Percentiles rank a stretch among this genome's conserved stretches.
phyloP scores from a whole-genome alignment of 108 stramenopile species.

The Epipyxis sp. region DNA sequence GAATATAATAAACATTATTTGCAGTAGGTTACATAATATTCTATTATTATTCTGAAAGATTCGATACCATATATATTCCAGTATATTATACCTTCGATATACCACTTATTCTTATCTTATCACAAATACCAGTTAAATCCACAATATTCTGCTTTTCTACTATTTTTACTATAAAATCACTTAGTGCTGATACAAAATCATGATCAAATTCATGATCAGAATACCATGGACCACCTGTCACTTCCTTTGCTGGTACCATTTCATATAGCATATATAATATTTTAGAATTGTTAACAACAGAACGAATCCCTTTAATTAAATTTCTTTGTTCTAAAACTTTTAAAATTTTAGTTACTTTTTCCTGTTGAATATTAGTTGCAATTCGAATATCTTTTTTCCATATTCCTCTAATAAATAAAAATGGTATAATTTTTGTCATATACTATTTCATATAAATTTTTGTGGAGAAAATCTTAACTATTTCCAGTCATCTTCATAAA shows the following conservation, averaged over 20 bases:
- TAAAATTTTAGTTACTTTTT: conserved; percentile 84
- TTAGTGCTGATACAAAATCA: conserved; percentile 87
- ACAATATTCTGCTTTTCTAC: conserved; percentile 50
- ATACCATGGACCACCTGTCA: conserved; percentile 97
- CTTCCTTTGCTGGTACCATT: conserved; percentile 82
- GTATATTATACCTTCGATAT: conserved; percentile 55
- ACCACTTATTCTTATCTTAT: conserved; percentile 71
- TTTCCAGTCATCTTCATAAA: too few species aligned
- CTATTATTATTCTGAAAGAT: conserved; percentile 39
- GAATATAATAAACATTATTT: background rate
- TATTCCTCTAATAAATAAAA: conserved; percentile 60
- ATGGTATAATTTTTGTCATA: too few species aligned
- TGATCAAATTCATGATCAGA: conserved; percentile 88
- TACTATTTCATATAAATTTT: too few species aligned
- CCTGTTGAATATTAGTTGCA: conserved; percentile 80
- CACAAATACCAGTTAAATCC: conserved; percentile 61
- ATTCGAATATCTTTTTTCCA: conserved; percentile 92
- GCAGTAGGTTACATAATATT: background rate
- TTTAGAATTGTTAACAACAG: conserved; percentile 88
- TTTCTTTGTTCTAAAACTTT: conserved; percentile 78
- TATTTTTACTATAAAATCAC: conserved; percentile 64
- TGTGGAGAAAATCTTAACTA: too few species aligned
- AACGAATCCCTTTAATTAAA: conserved; percentile 90
- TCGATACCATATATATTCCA: conserved; percentile 33
- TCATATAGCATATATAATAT: conserved; percentile 96